Base-by-base conservation (phyloP, 139 green algal genomes). In the Spirogloea muscicola region DNA sequence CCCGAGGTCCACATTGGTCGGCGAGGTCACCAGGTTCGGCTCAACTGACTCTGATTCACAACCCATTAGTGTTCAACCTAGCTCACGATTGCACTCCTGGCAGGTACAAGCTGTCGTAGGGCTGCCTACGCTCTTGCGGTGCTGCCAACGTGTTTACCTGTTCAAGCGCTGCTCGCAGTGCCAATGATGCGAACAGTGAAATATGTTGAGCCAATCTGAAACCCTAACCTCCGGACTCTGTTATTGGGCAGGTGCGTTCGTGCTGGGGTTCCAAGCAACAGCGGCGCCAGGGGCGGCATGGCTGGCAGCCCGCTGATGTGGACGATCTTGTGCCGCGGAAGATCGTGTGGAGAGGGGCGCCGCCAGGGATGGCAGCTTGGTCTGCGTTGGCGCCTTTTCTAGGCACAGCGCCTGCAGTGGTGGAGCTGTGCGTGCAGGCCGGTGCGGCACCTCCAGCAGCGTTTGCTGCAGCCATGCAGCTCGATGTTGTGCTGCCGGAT, bases 1-100 rank as follows among this genome's bases (percentile, higher is more conserved):
- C 67, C 67, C 3, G 67, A 75, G 52, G 67, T 75, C n/a, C 67
- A 75, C 39, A 52, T 70, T 5, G 67, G 67, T 10, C 16, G 18
- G n/a, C 21, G 25, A 0, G 67, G 67, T 0, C 67, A 75, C 57
- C 43, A 70, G 57, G 62, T 63, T n/a, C n/a, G n/a, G n/a, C n/a
- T n/a, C n/a, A n/a, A n/a, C n/a, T n/a, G n/a, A n/a, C n/a, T n/a
- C n/a, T n/a, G n/a, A n/a, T n/a, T n/a, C n/a, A n/a, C n/a, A n/a
- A n/a, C n/a, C n/a, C n/a, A n/a, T n/a, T n/a, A n/a, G n/a, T n/a
- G n/a, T n/a, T n/a, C n/a, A n/a, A n/a, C n/a, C n/a, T n/a, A n/a
- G n/a, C n/a, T n/a, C n/a, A n/a, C n/a, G n/a, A n/a, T n/a, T n/a
- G n/a, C n/a, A n/a, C n/a, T n/a, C n/a, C n/a, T n/a, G n/a, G n/a